A percentile compares a stretch with the other conserved stretches of the same genome.
Conservation (phyloP, 2,329 filamentous ascomycete species). For the Penicillium olsonii region DNA sequence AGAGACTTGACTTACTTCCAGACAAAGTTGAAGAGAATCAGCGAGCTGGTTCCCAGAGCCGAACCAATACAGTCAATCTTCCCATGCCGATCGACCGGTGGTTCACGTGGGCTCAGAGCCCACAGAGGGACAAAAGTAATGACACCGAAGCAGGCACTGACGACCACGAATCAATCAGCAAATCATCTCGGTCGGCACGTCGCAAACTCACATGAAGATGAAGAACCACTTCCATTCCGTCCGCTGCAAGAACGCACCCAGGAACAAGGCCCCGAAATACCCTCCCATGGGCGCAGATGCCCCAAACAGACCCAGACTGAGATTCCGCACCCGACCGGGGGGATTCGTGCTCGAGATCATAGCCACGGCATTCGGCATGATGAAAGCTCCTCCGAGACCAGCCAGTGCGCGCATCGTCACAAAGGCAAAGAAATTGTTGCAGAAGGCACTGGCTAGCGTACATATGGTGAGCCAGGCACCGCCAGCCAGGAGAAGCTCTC, state of each 20-base stretch:
- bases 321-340: slow-evolving; percentile 49
- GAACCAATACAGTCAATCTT: slow-evolving; percentile 35
- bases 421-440: slow-evolving; percentile 45
- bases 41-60: slow-evolving; percentile 39
- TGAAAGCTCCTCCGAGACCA: slow-evolving; percentile 53
- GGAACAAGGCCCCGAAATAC: slow-evolving; percentile 45
- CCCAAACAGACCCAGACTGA: slow-evolving; percentile 51
- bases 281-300: slow-evolving; percentile 51
- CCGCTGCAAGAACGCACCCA: slow-evolving; percentile 41
- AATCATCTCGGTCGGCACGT: neutral
- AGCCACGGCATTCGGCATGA: slow-evolving; percentile 57
- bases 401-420: slow-evolving; percentile 48
- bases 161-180: neutral
- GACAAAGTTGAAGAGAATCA: slow-evolving; percentile 54
- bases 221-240: slow-evolving; percentile 47
- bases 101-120: slow-evolving; percentile 27
- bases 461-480: slow-evolving; percentile 58
- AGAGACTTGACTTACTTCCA: slow-evolving; percentile 49
- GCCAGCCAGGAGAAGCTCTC: slow-evolving; percentile 56
- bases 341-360: slow-evolving; percentile 52
- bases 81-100: slow-evolving; percentile 29
- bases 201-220: slow-evolving; percentile 38
- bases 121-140: slow-evolving; percentile 26
- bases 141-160: slow-evolving; percentile 26
- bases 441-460: slow-evolving; percentile 55